Conservation (phyloP, 2,329 filamentous ascomycete species). For the Hymenoscyphus salicellus region DNA sequence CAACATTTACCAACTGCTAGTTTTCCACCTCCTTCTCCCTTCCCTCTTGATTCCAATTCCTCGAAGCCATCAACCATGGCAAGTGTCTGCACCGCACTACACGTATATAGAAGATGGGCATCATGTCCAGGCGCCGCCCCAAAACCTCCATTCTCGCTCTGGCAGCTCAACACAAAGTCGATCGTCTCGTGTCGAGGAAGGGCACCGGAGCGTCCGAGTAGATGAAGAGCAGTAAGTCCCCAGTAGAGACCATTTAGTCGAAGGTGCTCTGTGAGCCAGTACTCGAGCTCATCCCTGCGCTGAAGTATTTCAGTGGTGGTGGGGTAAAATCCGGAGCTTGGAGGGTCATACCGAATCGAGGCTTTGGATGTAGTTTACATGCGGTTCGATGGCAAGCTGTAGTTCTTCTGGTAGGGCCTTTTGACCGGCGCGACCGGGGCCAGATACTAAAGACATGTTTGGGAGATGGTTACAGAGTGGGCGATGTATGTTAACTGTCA, state of each 20-base stretch:
- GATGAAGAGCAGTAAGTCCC: constrained; percentile 84
- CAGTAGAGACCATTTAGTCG: constrained; percentile 95
- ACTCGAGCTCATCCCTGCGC: constrained; percentile 92
- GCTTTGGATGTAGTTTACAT: constrained; percentile 90
- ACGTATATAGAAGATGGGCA: constrained; percentile 92
- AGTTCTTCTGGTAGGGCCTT: constrained; percentile 33
- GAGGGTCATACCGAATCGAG: constrained; percentile 70
- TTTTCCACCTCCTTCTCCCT: constrained; percentile 50
- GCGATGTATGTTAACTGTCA: not conserved
- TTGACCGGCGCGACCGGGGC: constrained; percentile 31
- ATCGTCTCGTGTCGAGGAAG: constrained; percentile 79
- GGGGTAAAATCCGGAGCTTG: constrained; percentile 21
- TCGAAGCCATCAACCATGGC: constrained; percentile 81
- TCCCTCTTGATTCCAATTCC: constrained; percentile 64
- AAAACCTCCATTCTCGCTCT: constrained; percentile 85
- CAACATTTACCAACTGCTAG: constrained; percentile 75
- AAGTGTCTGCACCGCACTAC: constrained; percentile 91
- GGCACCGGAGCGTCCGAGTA: constrained; percentile 76
- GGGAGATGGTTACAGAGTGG: not conserved
- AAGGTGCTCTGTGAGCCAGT: constrained; percentile 96
- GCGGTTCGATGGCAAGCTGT: constrained; percentile 45
- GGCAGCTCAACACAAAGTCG: constrained; percentile 92
- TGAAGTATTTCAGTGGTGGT: constrained; percentile 41
- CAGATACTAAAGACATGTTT: constrained; percentile 35
- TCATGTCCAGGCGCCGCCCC: constrained; percentile 93